These are phyloP conservation scores for Gillenia trifoliata DNA, from an alignment of 306 rosid species.

Conservation along the genomic window DNA sequence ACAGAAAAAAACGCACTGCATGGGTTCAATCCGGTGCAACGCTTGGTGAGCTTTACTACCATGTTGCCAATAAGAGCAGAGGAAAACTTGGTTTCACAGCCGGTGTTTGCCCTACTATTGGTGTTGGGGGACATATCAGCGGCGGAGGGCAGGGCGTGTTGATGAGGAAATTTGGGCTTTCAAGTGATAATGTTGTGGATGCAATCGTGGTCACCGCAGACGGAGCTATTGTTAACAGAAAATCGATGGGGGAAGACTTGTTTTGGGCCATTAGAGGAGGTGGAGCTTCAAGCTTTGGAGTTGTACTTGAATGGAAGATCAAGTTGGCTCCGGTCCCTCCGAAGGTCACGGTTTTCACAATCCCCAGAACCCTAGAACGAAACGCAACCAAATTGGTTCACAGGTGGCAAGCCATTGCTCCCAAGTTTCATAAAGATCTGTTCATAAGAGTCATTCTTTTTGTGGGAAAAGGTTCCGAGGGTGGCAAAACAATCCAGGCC, in stretches of 20 bases:
- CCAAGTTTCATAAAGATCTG: conserved; percentile 34
- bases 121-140: conserved; percentile 47
- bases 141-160: conserved; percentile 43
- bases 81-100: conserved; percentile 45
- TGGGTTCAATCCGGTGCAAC: conserved; percentile 67
- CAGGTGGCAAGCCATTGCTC: conserved; percentile 25
- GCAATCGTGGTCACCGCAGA: conserved; percentile 34
- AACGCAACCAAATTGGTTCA: conserved; percentile 21
- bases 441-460: conserved; percentile 31
- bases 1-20: conserved; percentile 28
- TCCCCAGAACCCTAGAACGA: conserved; percentile 21
- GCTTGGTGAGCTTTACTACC: conserved; percentile 45
- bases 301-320: conserved; percentile 36
- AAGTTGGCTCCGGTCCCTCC: conserved; percentile 31
- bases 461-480: background rate
- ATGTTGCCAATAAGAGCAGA: conserved; percentile 35
- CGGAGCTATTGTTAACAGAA: conserved; percentile 31
- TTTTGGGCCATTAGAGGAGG: conserved; percentile 67
- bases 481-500: background rate
- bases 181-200: conserved; percentile 41
- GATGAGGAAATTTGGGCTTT: conserved; percentile 42
- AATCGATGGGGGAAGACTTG: conserved; percentile 44
- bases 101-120: conserved; percentile 42
- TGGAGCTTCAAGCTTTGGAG: conserved; percentile 52
- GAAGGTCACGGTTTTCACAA: conserved; percentile 25